Evolutionary conservation across 371 early-diverging fungal genomes (phyloP).

Genomic region (Nematocida parisii): DNA sequence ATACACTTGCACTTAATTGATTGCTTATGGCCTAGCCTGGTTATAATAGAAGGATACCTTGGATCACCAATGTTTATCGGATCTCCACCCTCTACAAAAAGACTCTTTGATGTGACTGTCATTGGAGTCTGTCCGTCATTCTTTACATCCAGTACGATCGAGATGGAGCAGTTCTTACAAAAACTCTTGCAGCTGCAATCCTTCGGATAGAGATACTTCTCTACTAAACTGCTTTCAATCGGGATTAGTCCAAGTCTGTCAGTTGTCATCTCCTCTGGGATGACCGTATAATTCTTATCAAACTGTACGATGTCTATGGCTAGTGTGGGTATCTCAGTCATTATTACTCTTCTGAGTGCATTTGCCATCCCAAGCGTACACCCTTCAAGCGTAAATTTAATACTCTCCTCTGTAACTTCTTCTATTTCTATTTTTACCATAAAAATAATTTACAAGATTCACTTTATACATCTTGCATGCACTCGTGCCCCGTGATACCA

Average conservation of each 20-base stretch:
- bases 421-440: constrained; percentile 59
- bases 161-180: constrained; percentile 49
- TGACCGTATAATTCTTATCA: constrained; percentile 84
- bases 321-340: constrained; percentile 94
- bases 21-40: constrained; percentile 48
- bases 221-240: constrained; percentile 69
- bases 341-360: constrained; percentile 85
- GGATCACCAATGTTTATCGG: constrained; percentile 42
- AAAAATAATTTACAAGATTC: constrained; percentile 15
- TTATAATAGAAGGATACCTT: constrained; percentile 40
- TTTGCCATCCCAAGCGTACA: constrained; percentile 75
- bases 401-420: constrained; percentile 47
- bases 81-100: constrained; percentile 25
- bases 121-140: constrained; percentile 5
- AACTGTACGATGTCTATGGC: constrained; percentile 96
- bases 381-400: constrained; percentile 42
- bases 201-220: constrained; percentile 44
- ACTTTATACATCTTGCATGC: neutral
- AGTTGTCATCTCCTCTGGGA: constrained; percentile 94
- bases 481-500: neutral
- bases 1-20: constrained; percentile 50
- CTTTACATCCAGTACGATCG: constrained; percentile 29
- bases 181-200: constrained; percentile 57
- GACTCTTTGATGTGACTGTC: constrained; percentile 39
- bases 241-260: constrained; percentile 96